phyloP scores from a whole-genome alignment of 2,329 filamentous ascomycete genomes.

The Teratosphaeria epicoccoides region DNA sequence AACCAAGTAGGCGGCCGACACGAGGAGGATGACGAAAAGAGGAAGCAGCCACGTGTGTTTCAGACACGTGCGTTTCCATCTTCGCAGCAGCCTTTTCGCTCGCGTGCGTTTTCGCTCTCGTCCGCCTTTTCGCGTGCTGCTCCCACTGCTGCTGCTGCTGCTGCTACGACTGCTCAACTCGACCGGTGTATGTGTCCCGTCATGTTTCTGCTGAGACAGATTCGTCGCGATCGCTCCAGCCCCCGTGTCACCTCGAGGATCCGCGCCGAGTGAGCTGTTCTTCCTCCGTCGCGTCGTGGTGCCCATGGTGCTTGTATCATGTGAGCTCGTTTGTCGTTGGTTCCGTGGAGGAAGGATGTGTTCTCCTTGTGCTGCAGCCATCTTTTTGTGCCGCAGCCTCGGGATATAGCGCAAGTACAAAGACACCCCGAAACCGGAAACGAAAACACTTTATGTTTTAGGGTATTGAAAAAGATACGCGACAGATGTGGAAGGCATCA shows the following conservation, averaged over 20 bases:
- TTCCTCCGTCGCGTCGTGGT: constrained; percentile 9
- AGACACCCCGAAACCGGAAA: too few relatives aligned
- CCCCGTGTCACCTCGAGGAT: constrained; percentile 43
- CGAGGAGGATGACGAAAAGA: constrained; percentile 52
- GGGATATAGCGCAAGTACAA: not conserved
- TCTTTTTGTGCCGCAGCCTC: not conserved
- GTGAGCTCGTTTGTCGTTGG: not conserved
- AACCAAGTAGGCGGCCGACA: constrained; percentile 59
- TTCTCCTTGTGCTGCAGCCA: not conserved
- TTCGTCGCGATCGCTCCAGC: constrained; percentile 40
- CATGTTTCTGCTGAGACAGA: constrained; percentile 4
- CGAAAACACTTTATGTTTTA: too few relatives aligned
- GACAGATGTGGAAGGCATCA: not conserved
- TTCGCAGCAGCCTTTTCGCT: constrained; percentile 33
- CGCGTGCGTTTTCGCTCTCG: constrained; percentile 36
- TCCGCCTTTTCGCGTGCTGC: constrained; percentile 6
- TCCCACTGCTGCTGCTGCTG: constrained; percentile 8
- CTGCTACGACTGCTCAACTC: constrained; percentile 8
- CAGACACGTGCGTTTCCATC: constrained; percentile 36
- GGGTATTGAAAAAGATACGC: too few relatives aligned
- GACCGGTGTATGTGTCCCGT: not conserved
- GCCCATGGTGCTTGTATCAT: not conserved
- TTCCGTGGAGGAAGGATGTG: not conserved
- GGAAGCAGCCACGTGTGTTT: constrained; percentile 56
- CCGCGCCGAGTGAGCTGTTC: constrained; percentile 37